Percentiles rank a stretch among this genome's conserved stretches.
These are phyloP conservation scores for Maudiozyma turicensis DNA, from an alignment of 805 yeast species.

Conservation along the genomic window DNA sequence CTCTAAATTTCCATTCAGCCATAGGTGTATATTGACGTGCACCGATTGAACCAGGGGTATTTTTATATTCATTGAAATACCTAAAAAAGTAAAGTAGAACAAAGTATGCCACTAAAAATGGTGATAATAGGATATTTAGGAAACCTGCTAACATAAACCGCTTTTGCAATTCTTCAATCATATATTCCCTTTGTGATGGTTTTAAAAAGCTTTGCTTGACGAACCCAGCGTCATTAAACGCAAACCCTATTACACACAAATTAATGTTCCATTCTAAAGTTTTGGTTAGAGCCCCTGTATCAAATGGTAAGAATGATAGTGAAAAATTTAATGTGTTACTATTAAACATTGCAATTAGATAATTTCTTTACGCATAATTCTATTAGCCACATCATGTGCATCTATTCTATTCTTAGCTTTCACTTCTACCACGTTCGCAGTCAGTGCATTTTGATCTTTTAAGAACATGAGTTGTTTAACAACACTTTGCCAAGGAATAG, in stretches of 20 bases:
- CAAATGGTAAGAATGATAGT: constrained; percentile 41
- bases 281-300: constrained; percentile 50
- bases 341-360: constrained; percentile 81
- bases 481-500: constrained; percentile 86
- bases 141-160: constrained; percentile 84
- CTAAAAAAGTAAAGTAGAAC: constrained; percentile 75
- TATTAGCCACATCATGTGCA: constrained; percentile 90
- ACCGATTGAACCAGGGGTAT: constrained; percentile 75
- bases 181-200: constrained; percentile 54
- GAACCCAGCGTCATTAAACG: constrained; percentile 78
- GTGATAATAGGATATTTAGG: constrained; percentile 72
- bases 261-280: constrained; percentile 93
- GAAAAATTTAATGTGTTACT: constrained; percentile 63
- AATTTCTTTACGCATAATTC: constrained; percentile 96
- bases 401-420: constrained; percentile 68
- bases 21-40: constrained; percentile 85
- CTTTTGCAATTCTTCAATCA: constrained; percentile 61
- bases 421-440: constrained; percentile 42
- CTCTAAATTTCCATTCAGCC: constrained; percentile 93
- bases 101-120: constrained; percentile 77
- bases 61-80: constrained; percentile 85
- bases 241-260: constrained; percentile 76
- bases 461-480: constrained; percentile 65
- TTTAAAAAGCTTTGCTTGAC: constrained; percentile 61
- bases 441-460: constrained; percentile 67